Conservation (phyloP, 106 monocot genomes). For the Narthecium ossifragum region DNA sequence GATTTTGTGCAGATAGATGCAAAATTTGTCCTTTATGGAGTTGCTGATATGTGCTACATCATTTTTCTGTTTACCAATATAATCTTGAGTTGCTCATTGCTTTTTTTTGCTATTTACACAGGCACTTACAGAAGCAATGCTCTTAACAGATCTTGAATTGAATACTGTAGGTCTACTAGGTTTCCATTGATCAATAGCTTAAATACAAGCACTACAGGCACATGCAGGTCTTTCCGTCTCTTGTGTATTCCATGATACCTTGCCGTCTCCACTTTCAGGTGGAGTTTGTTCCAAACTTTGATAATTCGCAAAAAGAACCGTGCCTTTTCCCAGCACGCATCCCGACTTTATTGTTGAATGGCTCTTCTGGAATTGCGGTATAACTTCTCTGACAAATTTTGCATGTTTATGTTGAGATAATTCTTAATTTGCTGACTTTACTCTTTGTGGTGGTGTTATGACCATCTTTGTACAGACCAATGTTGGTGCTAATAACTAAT, state of each 20-base stretch:
- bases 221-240: not conserved
- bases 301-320: conserved; percentile 94
- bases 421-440: no score
- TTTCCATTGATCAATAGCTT: no score
- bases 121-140: conserved; percentile 92
- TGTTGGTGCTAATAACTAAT: not conserved
- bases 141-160: conserved; percentile 80
- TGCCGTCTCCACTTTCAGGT: conserved; percentile 41
- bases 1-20: conserved; percentile 94
- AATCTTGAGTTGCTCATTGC: not conserved
- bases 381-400: not conserved
- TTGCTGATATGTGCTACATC: not conserved
- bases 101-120: conserved; percentile 34
- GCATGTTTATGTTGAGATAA: not conserved
- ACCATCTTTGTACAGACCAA: not conserved
- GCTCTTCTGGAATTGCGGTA: conserved; percentile 99
- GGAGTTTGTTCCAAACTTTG: conserved; percentile 95
- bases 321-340: conserved; percentile 90
- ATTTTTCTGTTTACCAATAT: not conserved
- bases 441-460: no score
- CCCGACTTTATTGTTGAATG: conserved; percentile 84
- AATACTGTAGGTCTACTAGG: conserved; percentile 82
- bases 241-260: conserved; percentile 4
- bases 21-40: conserved; percentile 45
- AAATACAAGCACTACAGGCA: no score